Conservation (phyloP, 2,329 filamentous ascomycete species). For the Orbilia quercus region DNA sequence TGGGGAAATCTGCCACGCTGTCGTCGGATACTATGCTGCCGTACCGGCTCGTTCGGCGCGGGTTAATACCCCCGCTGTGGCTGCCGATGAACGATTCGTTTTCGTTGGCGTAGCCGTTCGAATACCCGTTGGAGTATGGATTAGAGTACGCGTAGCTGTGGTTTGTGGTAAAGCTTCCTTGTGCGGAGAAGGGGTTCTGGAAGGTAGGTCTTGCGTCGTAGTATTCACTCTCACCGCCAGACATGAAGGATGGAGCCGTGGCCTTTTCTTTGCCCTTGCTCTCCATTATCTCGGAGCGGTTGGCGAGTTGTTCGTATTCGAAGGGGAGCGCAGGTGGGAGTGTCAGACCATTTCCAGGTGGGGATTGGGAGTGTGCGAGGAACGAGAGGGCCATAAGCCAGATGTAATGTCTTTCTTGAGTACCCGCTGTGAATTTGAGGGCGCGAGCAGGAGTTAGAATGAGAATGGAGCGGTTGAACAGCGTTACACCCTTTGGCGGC, state of each 20-base stretch:
- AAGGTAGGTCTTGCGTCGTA: conserved; percentile 40
- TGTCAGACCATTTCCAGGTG: conserved; percentile 78
- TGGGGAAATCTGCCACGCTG: conserved; percentile 44
- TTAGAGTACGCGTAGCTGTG: conserved; percentile 60
- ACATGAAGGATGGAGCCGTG: conserved; percentile 53
- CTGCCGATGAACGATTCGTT: conserved; percentile 13
- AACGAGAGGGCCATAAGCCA: conserved; percentile 97
- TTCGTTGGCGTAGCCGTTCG: conserved; percentile 20
- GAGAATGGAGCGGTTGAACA: conserved; percentile 93
- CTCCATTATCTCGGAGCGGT: conserved; percentile 61
- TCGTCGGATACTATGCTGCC: conserved; percentile 53
- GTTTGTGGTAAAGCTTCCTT: conserved; percentile 66
- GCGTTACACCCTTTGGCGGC: conserved; percentile 72
- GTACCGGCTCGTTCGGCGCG: conserved; percentile 49
- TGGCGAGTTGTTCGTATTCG: conserved; percentile 61
- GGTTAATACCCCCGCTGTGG: neutral
- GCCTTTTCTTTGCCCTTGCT: conserved; percentile 61
- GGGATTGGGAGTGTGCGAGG: conserved; percentile 86
- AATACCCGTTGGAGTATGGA: conserved; percentile 19
- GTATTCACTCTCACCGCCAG: conserved; percentile 50
- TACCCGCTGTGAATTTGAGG: conserved; percentile 89
- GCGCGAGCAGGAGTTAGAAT: conserved; percentile 93
- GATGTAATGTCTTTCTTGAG: conserved; percentile 86
- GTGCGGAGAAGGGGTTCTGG: conserved; percentile 57
- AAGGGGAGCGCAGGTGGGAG: conserved; percentile 68